phyloP scores from a whole-genome alignment of 2,329 filamentous ascomycete genomes.

The Paraconiothyrium brasiliense region DNA sequence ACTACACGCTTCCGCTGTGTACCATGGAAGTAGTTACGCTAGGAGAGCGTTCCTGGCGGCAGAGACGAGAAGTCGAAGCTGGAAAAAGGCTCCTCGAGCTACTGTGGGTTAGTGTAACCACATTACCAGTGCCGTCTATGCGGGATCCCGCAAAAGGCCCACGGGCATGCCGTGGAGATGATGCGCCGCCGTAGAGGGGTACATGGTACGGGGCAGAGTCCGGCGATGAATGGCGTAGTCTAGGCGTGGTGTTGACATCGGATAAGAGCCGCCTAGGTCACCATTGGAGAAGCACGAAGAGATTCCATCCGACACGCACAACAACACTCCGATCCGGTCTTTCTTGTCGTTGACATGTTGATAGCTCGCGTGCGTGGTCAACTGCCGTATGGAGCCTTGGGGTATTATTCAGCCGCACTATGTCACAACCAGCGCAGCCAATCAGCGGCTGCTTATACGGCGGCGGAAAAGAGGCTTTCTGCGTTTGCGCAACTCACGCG shows the following conservation, averaged over 20 bases:
- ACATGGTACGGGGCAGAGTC: neutral
- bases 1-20: conserved; percentile 6
- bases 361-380: neutral
- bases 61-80: conserved; percentile 6
- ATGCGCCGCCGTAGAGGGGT: neutral
- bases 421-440: neutral
- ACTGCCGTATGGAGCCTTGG: neutral
- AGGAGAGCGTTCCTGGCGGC: neutral
- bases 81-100: neutral
- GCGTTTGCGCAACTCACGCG: neutral
- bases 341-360: neutral
- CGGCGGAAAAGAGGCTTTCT: conserved; percentile 8
- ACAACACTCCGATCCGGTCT: neutral
- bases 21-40: conserved; percentile 5
- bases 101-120: neutral
- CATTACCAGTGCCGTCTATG: neutral
- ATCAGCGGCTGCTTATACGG: conserved; percentile 3
- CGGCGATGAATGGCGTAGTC: neutral
- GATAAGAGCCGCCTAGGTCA: neutral
- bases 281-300: neutral
- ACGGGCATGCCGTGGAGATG: neutral
- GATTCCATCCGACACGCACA: neutral
- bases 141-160: neutral
- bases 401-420: conserved; percentile 4
- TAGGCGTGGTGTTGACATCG: neutral